Evolutionary conservation across 2,329 filamentous ascomycete genomes (phyloP).

Genomic region (Alternaria gansuensis): DNA sequence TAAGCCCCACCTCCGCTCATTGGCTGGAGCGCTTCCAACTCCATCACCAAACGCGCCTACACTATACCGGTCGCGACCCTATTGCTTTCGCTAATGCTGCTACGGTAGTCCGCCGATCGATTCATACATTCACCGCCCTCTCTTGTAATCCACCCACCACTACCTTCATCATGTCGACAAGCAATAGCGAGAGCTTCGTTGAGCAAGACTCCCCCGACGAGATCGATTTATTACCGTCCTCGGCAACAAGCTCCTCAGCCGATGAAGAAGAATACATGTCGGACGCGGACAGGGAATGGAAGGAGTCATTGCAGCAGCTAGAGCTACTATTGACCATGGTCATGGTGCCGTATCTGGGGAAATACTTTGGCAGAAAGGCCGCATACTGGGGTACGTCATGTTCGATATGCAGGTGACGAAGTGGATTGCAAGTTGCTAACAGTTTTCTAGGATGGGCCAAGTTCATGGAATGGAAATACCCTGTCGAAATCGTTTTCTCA

Average conservation of each 20-base stretch:
- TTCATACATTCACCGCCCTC: neutral
- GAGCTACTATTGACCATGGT: constrained; percentile 95
- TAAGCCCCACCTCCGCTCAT: constrained; percentile 40
- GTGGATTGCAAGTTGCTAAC: constrained; percentile 9
- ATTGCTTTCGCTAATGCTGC: constrained; percentile 29
- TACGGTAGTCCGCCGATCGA: constrained; percentile 26
- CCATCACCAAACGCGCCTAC: constrained; percentile 28
- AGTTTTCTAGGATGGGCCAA: constrained; percentile 80
- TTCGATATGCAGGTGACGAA: neutral
- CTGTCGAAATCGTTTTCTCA: constrained; percentile 73
- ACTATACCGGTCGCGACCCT: constrained; percentile 13
- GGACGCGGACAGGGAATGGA: constrained; percentile 95
- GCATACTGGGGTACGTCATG: constrained; percentile 87
- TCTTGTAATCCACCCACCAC: neutral
- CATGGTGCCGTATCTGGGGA: constrained; percentile 89
- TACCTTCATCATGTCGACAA: constrained; percentile 46
- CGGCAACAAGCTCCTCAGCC: constrained; percentile 61
- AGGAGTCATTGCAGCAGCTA: constrained; percentile 90
- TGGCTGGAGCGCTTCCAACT: constrained; percentile 34
- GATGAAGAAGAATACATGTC: constrained; percentile 70
- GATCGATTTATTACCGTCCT: constrained; percentile 61
- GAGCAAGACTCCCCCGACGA: constrained; percentile 54
- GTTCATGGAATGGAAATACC: constrained; percentile 95
- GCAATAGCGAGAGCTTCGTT: constrained; percentile 52
- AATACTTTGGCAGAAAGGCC: constrained; percentile 93